Evolutionary conservation across 805 yeast genomes (phyloP), one percentile per base, ranked within the genome.

Genomic region (Teunomyces aglyptinius): DNA sequence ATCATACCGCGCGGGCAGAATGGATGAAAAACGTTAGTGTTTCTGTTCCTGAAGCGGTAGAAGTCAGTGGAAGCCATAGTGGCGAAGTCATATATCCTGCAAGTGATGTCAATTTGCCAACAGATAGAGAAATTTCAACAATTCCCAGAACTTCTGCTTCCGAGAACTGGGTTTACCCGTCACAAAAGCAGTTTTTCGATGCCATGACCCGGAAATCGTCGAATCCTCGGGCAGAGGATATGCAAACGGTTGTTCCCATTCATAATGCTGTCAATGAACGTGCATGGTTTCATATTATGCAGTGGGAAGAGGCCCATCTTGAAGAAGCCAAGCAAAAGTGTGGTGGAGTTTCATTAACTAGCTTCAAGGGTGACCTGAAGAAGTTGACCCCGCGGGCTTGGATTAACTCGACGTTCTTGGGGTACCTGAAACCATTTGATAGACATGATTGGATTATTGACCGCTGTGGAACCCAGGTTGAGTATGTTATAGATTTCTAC

Each of bases 401-500:
- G 76, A 56, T 72, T 49, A 76, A 88, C 50, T 71, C 86, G 49
- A 79, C 83, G 48, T 59, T 82, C 32, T 57, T 88, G 43, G 96
- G 96, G 0, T 75, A 79, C 47, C 82, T 81, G 42, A 78, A 78
- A 50, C 99, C 99, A 0, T 92, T 92, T 68, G 99, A 92, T 67
- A 78, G 99, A 57, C 99, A 92, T 62, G 99, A 92, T 66, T 92
- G 99, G 99, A 73, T 78, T 5, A 77, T 92, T 8, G 83, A 86
- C 57, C 72, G 97, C 45, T 89, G 97, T 64, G 98, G 98, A 3
- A 77, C 70, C 18, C 76, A 78, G 43, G 77, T 92, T 16, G 97
- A 89, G 41, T 92, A 92, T 58, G 97, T 92, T 38, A 92, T 92
- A 58, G 99, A 92, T 64, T 92, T 90, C 62, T 92, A 92, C 65